Percentiles rank a stretch among this genome's conserved stretches.
These are phyloP conservation scores for Spiraea crenata DNA, from an alignment of 331 rosid genomes.

Conservation along the genomic window DNA sequence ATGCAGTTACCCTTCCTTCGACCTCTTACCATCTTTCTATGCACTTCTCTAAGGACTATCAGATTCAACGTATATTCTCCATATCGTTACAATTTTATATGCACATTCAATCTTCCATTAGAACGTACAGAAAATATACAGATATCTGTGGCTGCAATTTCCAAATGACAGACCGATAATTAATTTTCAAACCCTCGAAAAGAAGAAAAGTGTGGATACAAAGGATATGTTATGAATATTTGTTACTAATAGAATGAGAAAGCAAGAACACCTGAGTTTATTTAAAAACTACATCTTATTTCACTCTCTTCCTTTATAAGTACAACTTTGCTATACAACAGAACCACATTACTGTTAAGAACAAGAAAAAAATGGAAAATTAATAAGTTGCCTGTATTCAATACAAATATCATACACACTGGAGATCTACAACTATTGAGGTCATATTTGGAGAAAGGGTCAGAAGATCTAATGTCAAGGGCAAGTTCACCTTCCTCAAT, in stretches of 20 bases:
- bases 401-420: constrained; percentile 35
- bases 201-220: constrained; percentile 9
- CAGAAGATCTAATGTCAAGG: constrained; percentile 21
- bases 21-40: too few relatives aligned
- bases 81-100: too few relatives aligned
- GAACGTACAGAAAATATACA: neutral
- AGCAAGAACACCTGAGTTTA: constrained; percentile 46
- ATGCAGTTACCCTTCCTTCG: too few relatives aligned
- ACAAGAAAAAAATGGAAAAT: constrained; percentile 13
- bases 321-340: constrained; percentile 58
- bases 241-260: constrained; percentile 23
- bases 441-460: constrained; percentile 26
- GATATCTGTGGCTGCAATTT: neutral
- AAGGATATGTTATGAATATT: constrained; percentile 21
- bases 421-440: constrained; percentile 36
- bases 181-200: neutral
- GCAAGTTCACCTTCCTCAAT: constrained; percentile 37
- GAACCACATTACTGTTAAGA: constrained; percentile 38
- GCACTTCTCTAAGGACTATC: neutral
- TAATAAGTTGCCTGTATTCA: constrained; percentile 38
- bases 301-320: constrained; percentile 38
- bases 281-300: constrained; percentile 41
- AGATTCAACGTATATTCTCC: neutral
- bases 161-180: neutral
- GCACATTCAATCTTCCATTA: neutral